Evolutionary conservation across 2,329 filamentous ascomycete species (phyloP), one percentile per base, ranked within the genome.

Genomic region (Arthroderma uncinatum): DNA sequence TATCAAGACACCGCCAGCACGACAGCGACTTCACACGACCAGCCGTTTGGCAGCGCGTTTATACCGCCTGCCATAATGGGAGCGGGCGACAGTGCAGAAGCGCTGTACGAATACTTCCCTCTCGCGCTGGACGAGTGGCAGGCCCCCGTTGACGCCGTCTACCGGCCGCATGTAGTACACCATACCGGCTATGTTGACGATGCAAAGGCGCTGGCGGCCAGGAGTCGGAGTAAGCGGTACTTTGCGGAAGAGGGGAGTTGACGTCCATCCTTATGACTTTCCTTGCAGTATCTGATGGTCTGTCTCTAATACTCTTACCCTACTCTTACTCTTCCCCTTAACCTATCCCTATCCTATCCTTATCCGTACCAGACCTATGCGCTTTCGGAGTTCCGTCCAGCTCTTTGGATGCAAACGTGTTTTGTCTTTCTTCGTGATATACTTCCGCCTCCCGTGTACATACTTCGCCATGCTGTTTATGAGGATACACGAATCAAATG

Each of bases 101-200:
- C 91, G 62, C 75, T 96, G 16, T 96, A 96, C 68, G 91, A 97
- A 73, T 96, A 97, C 68, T 96, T 97, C 62, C 91, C 91, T 0
- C 77, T 97, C 14, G 90, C 86, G 53, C 74, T 95, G 58, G 90
- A 96, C 69, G 91, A 96, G 67, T 96, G 82, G 84, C 89, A 91
- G 82, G 87, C 87, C 1, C 89, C 89, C 0, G 88, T 94, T 2
- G 89, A 95, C 70, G 89, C 89, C 4, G 85, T 95, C 14, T 95
- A 95, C 69, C 79, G 89, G 53, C 92, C 91, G 4, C 91, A 96
- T 69, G 89, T 95, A 14, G 91, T 96, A 2, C 92, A 97, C 71
- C 91, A 96, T 68, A 92, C 87, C 14, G 80, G 69, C 50, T 76
- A 86, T 52, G 83, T 84, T 8, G 79, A 82, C 3, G 85, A 88